Conservation (phyloP, 2,329 filamentous ascomycete genomes). For the Beauveria sp. region DNA sequence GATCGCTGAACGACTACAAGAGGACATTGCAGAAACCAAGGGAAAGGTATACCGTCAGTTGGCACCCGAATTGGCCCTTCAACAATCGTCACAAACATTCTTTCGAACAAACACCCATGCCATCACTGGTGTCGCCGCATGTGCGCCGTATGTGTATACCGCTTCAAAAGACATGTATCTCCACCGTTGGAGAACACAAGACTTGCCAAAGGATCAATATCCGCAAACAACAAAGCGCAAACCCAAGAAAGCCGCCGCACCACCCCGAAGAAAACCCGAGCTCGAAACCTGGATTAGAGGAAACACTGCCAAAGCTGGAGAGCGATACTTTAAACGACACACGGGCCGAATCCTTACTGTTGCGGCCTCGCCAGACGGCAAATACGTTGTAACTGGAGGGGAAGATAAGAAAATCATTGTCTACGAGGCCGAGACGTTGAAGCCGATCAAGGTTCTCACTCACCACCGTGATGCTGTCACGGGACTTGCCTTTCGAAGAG, state of each 20-base stretch:
- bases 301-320: constrained; percentile 49
- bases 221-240: constrained; percentile 51
- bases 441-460: constrained; percentile 74
- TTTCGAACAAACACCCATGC: constrained; percentile 73
- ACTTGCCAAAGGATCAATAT: constrained; percentile 53
- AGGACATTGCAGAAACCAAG: constrained; percentile 88
- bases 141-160: constrained; percentile 77
- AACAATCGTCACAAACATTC: constrained; percentile 57
- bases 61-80: constrained; percentile 64
- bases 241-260: constrained; percentile 49
- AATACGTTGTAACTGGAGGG: constrained; percentile 85
- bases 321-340: constrained; percentile 68
- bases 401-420: constrained; percentile 78
- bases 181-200: constrained; percentile 82
- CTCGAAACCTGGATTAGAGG: constrained; percentile 57
- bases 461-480: constrained; percentile 87
- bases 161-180: constrained; percentile 77
- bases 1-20: constrained; percentile 81
- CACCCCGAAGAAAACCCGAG: constrained; percentile 53
- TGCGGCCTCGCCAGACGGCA: constrained; percentile 81
- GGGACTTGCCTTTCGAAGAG: constrained; percentile 74
- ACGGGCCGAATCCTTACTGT: constrained; percentile 73
- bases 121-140: constrained; percentile 73
- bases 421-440: constrained; percentile 75
- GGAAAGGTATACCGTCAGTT: constrained; percentile 81